Evolutionary conservation across 2,329 filamentous ascomycete species (phyloP), one percentile per base, ranked within the genome.

Genomic region (Hortaea sp.): DNA sequence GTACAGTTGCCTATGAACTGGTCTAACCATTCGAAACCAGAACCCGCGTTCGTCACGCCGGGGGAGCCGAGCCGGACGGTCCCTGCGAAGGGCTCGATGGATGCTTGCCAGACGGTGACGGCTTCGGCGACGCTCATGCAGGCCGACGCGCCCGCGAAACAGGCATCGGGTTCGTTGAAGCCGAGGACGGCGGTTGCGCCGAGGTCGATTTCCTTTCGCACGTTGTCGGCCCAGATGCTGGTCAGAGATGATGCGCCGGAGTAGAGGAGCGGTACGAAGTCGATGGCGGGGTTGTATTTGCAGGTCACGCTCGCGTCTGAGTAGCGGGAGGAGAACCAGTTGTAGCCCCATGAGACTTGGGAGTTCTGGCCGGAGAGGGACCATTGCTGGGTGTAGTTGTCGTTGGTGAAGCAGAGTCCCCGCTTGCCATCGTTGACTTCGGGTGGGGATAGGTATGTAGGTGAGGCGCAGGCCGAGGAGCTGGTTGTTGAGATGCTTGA

Each of bases 131-230:
- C 66, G 20, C 63, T 60, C 63, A 81, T 58, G 68, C 80, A 76
- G 52, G 77, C 68, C 64, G 83, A 79, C 4, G 7, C 9, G 29
- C 62, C 63, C 7, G 53, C 55, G 45, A 13, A 49, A 41, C 55
- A 59, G 12, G 34, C 73, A 63, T 85, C 81, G 28, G 78, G 79
- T 69, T 85, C 82, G 70, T 85, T 85, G 74, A 84, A 84, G 63
- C 72, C 71, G 56, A 84, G 70, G 42, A 84, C 62, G 52, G 72
- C 69, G 52, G 70, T 74, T 51, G 74, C 66, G 42, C 55, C 55
- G 30, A 47, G 37, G 29, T 54, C 41, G 34, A 60, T 54, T 7
- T 57, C 56, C 10, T 49, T 31, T 37, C 55, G 49, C 12, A 52
- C 58, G 30, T 49, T 50, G 10, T 43, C 29, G 7, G 47, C 35